Evolutionary conservation across 371 early-diverging fungal species (phyloP).

Genomic region (Cokeromyces recurvatus): DNA sequence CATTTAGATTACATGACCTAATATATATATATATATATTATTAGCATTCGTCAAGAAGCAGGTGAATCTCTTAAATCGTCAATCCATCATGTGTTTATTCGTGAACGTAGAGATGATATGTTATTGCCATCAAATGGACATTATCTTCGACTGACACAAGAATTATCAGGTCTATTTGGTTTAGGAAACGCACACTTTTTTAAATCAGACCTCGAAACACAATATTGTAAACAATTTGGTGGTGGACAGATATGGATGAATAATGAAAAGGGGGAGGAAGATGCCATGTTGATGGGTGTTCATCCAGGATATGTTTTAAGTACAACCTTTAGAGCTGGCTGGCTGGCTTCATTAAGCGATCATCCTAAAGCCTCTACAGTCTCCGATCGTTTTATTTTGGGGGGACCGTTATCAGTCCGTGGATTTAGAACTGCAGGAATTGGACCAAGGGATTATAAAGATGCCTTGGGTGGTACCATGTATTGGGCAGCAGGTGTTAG

Average conservation of each 20-base stretch:
- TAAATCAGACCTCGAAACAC: constrained; percentile 70
- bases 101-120: constrained; percentile 75
- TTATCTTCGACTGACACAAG: constrained; percentile 61
- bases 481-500: constrained; percentile 78
- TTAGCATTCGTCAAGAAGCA: constrained; percentile 80
- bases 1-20: too few relatives aligned
- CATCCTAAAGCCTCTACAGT: constrained; percentile 47
- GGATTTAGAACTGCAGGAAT: constrained; percentile 86
- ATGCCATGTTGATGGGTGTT: constrained; percentile 19
- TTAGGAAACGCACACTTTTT: constrained; percentile 73
- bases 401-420: constrained; percentile 83
- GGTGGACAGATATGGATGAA: constrained; percentile 29
- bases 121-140: constrained; percentile 75
- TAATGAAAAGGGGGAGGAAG: constrained; percentile 25
- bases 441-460: constrained; percentile 84
- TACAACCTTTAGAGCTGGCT: constrained; percentile 65
- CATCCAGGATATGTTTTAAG: constrained; percentile 43
- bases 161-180: constrained; percentile 75
- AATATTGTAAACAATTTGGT: constrained; percentile 28
- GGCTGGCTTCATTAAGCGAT: constrained; percentile 55
- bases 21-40: too few relatives aligned
- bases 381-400: constrained; percentile 83
- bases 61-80: constrained; percentile 88
- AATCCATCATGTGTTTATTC: constrained; percentile 59
- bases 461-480: constrained; percentile 84